Conservation (phyloP, 768 basidiomycete genomes). For the Tephrocybe sp. region DNA sequence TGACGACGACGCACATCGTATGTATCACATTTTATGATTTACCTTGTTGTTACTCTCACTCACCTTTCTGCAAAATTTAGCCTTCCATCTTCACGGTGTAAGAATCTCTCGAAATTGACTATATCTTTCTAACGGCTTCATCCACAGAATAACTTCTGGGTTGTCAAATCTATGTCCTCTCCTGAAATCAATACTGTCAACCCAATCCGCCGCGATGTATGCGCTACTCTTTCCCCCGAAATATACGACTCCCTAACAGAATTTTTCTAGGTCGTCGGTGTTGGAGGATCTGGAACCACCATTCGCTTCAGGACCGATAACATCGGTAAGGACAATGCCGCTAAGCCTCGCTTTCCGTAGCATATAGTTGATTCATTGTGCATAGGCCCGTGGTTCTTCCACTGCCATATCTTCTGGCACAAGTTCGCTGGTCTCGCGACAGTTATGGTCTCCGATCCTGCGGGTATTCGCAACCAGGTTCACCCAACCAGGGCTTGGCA, state of each 20-base stretch:
- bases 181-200: constrained; percentile 38
- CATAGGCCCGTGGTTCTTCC: constrained; percentile 23
- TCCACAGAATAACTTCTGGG: constrained; percentile 35
- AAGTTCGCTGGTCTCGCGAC: constrained; percentile 40
- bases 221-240: not conserved
- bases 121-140: not conserved
- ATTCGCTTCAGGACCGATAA: constrained; percentile 26
- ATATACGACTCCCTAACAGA: not conserved
- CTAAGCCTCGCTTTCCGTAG: not conserved
- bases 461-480: constrained; percentile 12
- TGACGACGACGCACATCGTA: constrained; percentile 29
- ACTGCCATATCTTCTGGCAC: constrained; percentile 38
- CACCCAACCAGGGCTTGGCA: constrained; percentile 21
- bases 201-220: constrained; percentile 35
- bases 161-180: constrained; percentile 35
- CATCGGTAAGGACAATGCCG: constrained; percentile 10
- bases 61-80: constrained; percentile 6
- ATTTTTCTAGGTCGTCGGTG: constrained; percentile 14
- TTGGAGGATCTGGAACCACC: constrained; percentile 23
- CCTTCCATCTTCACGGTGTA: constrained; percentile 32
- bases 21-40: not conserved
- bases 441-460: constrained; percentile 32
- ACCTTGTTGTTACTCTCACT: not conserved
- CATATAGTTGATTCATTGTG: not conserved
- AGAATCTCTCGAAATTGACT: not conserved